Evolutionary conservation across 2,329 filamentous ascomycete species (phyloP), one percentile per base, ranked within the genome.

Genomic region (Ascochyta lentis): DNA sequence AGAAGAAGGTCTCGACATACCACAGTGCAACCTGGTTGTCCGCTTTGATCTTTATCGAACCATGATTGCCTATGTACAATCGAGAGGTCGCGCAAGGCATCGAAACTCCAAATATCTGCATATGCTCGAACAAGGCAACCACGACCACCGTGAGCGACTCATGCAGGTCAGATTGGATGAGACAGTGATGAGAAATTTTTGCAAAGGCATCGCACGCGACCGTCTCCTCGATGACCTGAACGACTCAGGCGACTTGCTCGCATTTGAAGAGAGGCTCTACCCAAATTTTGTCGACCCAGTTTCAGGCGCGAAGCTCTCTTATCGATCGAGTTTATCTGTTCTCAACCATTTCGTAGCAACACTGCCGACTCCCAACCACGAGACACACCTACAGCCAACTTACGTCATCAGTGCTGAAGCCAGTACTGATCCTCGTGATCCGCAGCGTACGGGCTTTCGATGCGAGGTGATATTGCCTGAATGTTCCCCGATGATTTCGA

Each of bases 1-100:
- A 3, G 86, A 89, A 68, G 86, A 89, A 74, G 86, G 86, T 0
- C 80, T 89, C 7, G 86, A 89, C 67, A 86, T 88, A 22, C 85
- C 85, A 4, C 84, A 86, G 56, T 89, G 86, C 74, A 88, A 88
- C 60, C 72, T 88, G n/a, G 82, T 88, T 10, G 76, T 88, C 24
- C 80, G 93, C 2, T 99, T 97, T 67, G 92, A 98, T 70, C 83
- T 96, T 2, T 96, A 92, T 75, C 82, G 84, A 10, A 97, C 94
- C 0, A 87, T 96, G 74, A 98, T 98, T 48, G 91, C 96, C 69
- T 98, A 97, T 70, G 88, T 98, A 19, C 95, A 99, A 73, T 97
- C 93, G 13, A 86, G 92, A 59, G 95, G 95, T 0, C 86, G 95
- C 49, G 95, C 95, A 12, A 85, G 95, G 35, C 89, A 92, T 66